Base-by-base conservation (phyloP, 2,329 filamentous ascomycete species). In the Moelleriella libera region DNA sequence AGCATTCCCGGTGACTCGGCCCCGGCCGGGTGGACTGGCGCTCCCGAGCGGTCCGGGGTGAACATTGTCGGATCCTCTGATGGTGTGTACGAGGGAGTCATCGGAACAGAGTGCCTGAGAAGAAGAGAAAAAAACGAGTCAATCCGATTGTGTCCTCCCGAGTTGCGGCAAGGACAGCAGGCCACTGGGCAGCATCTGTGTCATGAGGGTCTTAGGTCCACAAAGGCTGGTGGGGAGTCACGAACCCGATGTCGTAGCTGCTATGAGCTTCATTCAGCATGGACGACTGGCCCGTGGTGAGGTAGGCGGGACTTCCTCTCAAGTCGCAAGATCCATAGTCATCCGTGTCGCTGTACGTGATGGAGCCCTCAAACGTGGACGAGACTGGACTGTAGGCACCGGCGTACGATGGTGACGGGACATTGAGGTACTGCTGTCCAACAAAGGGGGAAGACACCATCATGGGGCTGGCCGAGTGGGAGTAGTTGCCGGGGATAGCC, bases 321-420 rank as follows among this genome's bases (percentile, higher is more conserved):
- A 72, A 60, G 54, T 76, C 72, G 59, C 68, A 77, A 43, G 69
- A 62, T 50, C 63, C 62, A 51, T 69, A 74, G 52, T 81, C 77
- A 49, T 80, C 78, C 44, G 71, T 68, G 55, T 82, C 78, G 64
- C 78, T 82, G 63, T 80, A 82, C 31, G 72, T 68, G 51, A 78
- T 67, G 30, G 78, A 80, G n/a, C 76, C 68, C 60, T 80, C 73
- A 58, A 75, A 80, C 14, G 73, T 78, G 50, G 78, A 82, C 31
- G 77, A 78, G 28, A 77, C 74, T 46, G 78, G 78, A 58, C 77
- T 82, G 59, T 79, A 81, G 49, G 70, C 71, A 47, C 69, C 70
- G 46, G 66, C 70, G 51, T 75, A 80, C 30, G 74, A 74, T 29
- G 77, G 76, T 48, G 77, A 80, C n/a, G 78, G 78, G 46, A 82